phyloP scores from a whole-genome alignment of 176 grass and related monocot species.

The Phoenix dactylifera region DNA sequence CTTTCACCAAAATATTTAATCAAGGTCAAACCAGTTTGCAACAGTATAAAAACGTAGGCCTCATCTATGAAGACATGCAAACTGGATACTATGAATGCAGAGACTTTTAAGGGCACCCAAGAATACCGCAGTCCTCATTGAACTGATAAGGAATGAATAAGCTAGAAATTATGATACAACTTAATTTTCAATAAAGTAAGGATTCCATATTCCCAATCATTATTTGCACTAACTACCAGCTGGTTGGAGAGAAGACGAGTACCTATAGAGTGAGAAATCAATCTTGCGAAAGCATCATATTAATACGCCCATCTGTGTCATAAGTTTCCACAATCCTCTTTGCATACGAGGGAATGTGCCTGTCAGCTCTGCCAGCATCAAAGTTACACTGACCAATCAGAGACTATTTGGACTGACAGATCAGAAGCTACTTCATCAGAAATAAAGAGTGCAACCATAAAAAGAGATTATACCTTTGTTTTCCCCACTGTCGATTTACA shows the following conservation, averaged over 20 bases:
- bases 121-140: too few species aligned
- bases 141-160: too few species aligned
- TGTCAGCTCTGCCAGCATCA: constrained; percentile 46
- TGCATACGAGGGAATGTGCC: constrained; percentile 75
- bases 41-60: too few species aligned
- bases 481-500: constrained; percentile 70
- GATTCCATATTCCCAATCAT: too few species aligned
- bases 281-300: constrained; percentile 38
- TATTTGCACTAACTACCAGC: background rate
- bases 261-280: background rate
- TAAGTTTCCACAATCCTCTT: constrained; percentile 81
- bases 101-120: too few species aligned
- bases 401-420: background rate
- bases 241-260: background rate
- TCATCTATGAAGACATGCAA: too few species aligned
- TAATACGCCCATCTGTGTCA: constrained; percentile 46
- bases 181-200: too few species aligned
- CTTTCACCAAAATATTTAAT: too few species aligned
- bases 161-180: too few species aligned
- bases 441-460: background rate
- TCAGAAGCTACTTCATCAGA: background rate
- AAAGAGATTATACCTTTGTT: constrained; percentile 35
- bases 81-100: too few species aligned
- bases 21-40: too few species aligned
- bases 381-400: background rate